These are phyloP conservation scores for sweet orange (Citrus sinensis) DNA, from an alignment of 345 rosid genomes.

Conservation along the genomic window DVS_A1.0 CM039165.1:27180501-27181000, in stretches of 20 bases:
- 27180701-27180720: slow-evolving; percentile 34
- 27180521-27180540: slow-evolving; percentile 28
- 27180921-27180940: slow-evolving; percentile 27
- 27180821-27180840: slow-evolving; percentile 55
- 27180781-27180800: slow-evolving; percentile 31
- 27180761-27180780: slow-evolving; percentile 24
- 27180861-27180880: slow-evolving; percentile 28
- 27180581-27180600: slow-evolving; percentile 12
- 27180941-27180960: slow-evolving; percentile 29
- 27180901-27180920: slow-evolving; percentile 27
- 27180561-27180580: slow-evolving; percentile 30
- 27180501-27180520: slow-evolving; percentile 60
- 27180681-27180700: slow-evolving; percentile 38
- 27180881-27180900: slow-evolving; percentile 48
- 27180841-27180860: slow-evolving; percentile 35
- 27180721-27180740: slow-evolving; percentile 41
- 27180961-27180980: slow-evolving; percentile 28
- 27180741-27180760: slow-evolving; percentile 39
- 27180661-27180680: slow-evolving; percentile 40
- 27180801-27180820: slow-evolving; percentile 42
- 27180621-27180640: slow-evolving; percentile 36
- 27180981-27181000: slow-evolving; percentile 10
- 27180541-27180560: slow-evolving; percentile 23
- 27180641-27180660: slow-evolving; percentile 39
- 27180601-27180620: slow-evolving; percentile 17